Percentiles rank a stretch among this genome's conserved stretches.
These are phyloP conservation scores for Recurvomyces mirabilis DNA, from an alignment of 495 filamentous ascomycete species.

Conservation along the genomic window DNA sequence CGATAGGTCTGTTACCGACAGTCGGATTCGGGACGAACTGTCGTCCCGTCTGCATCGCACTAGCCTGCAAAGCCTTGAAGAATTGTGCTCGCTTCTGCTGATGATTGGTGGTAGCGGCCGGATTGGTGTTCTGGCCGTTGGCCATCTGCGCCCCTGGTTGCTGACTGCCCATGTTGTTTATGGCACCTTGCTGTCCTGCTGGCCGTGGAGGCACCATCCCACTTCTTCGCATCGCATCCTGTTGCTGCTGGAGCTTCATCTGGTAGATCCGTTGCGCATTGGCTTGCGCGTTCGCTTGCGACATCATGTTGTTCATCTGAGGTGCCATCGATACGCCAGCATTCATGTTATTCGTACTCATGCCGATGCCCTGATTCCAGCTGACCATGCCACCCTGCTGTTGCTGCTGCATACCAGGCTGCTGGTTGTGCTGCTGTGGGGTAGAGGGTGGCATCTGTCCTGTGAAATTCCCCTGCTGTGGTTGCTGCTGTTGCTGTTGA, in stretches of 20 bases:
- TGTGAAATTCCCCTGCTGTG: constrained; percentile 44
- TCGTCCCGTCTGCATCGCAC: constrained; percentile 58
- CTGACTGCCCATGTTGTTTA: constrained; percentile 21
- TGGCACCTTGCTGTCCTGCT: constrained; percentile 24
- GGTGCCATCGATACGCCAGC: no score
- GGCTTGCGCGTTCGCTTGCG: not conserved
- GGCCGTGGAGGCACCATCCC: constrained; percentile 16
- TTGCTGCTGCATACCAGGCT: constrained; percentile 36
- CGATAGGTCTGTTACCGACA: constrained; percentile 58
- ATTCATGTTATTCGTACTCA: constrained; percentile 7
- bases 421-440: constrained; percentile 54
- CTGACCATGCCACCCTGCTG: constrained; percentile 14
- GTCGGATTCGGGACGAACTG: constrained; percentile 59
- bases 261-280: constrained; percentile 32
- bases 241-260: constrained; percentile 48
- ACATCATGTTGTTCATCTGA: constrained; percentile 32
- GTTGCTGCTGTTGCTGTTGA: constrained; percentile 39
- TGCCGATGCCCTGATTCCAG: constrained; percentile 9
- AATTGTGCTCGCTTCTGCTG: constrained; percentile 54
- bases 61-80: constrained; percentile 56
- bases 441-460: constrained; percentile 69
- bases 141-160: constrained; percentile 35
- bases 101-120: constrained; percentile 4
- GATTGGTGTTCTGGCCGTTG: constrained; percentile 20
- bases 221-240: constrained; percentile 40